Evolutionary conservation across 2,329 filamentous ascomycete species (phyloP).

Genomic region (Penicillium sp.): DNA sequence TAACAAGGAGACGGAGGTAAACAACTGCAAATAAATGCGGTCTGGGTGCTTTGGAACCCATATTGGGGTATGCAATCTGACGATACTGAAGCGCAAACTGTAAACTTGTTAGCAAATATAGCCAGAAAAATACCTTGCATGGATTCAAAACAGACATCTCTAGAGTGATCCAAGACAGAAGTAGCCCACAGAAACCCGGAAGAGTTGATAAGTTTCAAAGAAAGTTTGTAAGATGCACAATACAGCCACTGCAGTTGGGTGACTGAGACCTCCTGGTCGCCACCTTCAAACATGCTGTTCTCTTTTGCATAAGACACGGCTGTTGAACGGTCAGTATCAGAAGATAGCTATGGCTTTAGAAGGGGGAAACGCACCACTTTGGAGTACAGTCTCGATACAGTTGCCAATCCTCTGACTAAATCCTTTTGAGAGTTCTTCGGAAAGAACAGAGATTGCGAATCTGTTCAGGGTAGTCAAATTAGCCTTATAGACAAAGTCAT

Average conservation of each 20-base stretch:
- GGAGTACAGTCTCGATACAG: not conserved
- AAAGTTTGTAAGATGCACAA: not conserved
- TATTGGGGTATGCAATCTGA: not conserved
- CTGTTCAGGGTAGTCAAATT: not conserved
- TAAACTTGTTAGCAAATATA: not conserved
- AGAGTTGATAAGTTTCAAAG: not conserved
- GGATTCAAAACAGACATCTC: not conserved
- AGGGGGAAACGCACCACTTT: not conserved
- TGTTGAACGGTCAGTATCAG: not conserved
- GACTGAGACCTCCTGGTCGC: not conserved
- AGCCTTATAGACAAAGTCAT: not conserved
- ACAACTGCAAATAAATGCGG: constrained; percentile 1
- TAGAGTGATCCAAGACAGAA: not conserved
- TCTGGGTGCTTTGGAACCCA: not conserved
- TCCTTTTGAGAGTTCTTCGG: not conserved
- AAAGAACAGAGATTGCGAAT: constrained; percentile 3
- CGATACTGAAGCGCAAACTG: constrained; percentile 7
- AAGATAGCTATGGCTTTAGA: not conserved
- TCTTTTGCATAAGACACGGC: not conserved
- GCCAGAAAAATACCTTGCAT: not conserved
- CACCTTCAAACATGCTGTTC: not conserved
- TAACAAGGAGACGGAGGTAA: constrained; percentile 1
- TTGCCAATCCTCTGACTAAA: not conserved
- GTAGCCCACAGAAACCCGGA: not conserved
- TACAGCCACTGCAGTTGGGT: constrained; percentile 8